These are phyloP conservation scores for Xylariaceae sp. DNA, from an alignment of 2,329 filamentous ascomycete species.

Conservation along the genomic window DNA sequence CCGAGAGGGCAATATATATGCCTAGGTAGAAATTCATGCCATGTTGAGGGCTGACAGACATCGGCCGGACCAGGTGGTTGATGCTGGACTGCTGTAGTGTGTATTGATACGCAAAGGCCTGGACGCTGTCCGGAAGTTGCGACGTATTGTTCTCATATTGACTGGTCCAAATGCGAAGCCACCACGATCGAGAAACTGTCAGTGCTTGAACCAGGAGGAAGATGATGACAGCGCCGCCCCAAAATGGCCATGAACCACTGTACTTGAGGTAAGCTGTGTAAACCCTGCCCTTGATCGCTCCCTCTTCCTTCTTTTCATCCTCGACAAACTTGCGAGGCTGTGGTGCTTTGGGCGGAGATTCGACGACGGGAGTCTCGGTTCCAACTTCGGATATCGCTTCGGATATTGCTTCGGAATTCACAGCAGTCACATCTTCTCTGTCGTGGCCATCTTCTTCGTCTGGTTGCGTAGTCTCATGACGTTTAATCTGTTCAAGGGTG, in stretches of 20 bases:
- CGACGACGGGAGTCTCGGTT: constrained; percentile 40
- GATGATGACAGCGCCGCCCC: constrained; percentile 48
- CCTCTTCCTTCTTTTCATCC: constrained; percentile 66
- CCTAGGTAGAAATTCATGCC: constrained; percentile 58
- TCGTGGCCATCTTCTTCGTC: constrained; percentile 42
- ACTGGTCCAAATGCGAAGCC: constrained; percentile 58
- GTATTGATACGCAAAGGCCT: constrained; percentile 41
- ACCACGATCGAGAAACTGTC: constrained; percentile 56
- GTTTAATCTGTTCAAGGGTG: constrained; percentile 51
- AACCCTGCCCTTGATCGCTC: constrained; percentile 61
- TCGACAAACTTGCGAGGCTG: constrained; percentile 65
- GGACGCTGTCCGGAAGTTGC: constrained; percentile 22
- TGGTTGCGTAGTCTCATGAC: constrained; percentile 44
- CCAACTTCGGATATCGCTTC: constrained; percentile 34
- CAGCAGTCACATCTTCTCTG: constrained; percentile 47
- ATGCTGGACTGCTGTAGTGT: constrained; percentile 43
- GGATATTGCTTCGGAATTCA: constrained; percentile 44
- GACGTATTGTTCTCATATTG: constrained; percentile 34
- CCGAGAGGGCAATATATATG: constrained; percentile 59
- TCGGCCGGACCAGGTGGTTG: constrained; percentile 33
- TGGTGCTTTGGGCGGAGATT: constrained; percentile 42
- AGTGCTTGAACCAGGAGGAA: constrained; percentile 52
- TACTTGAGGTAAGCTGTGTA: constrained; percentile 62
- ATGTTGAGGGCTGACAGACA: constrained; percentile 28
- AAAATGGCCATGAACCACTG: constrained; percentile 58